Base-by-base conservation (phyloP, 495 filamentous ascomycete genomes). In the Poronia punctata region DNA sequence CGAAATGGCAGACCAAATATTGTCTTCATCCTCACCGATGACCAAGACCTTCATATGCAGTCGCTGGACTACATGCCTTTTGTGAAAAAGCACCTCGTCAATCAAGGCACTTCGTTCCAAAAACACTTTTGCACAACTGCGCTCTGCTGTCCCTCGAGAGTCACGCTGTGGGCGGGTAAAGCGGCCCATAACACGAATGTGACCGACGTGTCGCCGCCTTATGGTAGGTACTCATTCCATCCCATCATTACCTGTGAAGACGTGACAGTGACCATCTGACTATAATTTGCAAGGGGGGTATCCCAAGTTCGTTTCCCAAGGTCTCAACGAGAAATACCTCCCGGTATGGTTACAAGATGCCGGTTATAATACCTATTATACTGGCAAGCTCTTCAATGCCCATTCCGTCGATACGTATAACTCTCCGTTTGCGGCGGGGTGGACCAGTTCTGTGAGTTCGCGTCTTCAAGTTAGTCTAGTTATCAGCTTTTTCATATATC, bases 101-200 rank as follows among this genome's bases (percentile, higher is more conserved):
- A 72, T n/a, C 51, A 73, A 20, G 79, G 79, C 4, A 74, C 73
- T 4, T 65, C 62, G 1, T 83, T 71, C 44, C 60, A 58, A 31
- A 68, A 70, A 35, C 79, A 84, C 50, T 82, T 76, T 42, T 74
- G 74, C 41, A 79, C 79, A 1, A 79, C 72, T 2, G 69, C 80
- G 9, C 60, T 82, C 9, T 84, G 80, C 53, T 84, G 80, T 28
- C 80, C 80, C 1, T 74, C 78, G 3, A 62, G 80, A 9, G 79
- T 82, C 0, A 77, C 69, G 14, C 50, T 84, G 4, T 76, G 66
- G 76, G 84, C 80, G 0, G 82, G 82, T 11, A 74, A 75, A 47
- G 67, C 73, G 24, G 78, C 80, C 1, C 82, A 86, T 54, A 86
- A 86, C 50, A 84, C 81, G 12, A 86, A 86, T 45, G 80, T 86